phyloP scores from a whole-genome alignment of 768 basidiomycete species.

The Calocybe indica region DNA sequence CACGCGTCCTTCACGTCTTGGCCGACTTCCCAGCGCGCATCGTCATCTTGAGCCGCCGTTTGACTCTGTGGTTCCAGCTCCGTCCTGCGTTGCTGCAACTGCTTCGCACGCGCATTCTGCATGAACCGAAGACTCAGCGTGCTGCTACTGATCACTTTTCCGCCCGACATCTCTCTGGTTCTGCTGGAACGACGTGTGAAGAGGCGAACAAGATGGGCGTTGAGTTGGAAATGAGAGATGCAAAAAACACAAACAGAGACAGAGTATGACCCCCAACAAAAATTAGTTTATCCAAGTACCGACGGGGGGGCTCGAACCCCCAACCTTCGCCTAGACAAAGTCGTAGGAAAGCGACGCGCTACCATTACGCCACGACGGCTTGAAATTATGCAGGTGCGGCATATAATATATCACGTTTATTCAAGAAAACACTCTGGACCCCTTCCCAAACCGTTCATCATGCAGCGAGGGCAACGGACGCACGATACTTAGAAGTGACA shows the following conservation, averaged over 20 bases:
- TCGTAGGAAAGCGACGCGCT: too few relatives aligned
- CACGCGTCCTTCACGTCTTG: conserved; percentile 49
- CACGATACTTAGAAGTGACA: too few relatives aligned
- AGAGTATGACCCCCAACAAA: not conserved
- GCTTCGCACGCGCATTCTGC: conserved; percentile 61
- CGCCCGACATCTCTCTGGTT: conserved; percentile 2
- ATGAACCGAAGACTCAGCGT: conserved; percentile 67
- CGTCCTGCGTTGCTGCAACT: conserved; percentile 40
- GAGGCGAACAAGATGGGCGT: not conserved
- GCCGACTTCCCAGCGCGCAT: conserved; percentile 60
- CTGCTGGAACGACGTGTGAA: not conserved
- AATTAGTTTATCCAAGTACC: too few relatives aligned
- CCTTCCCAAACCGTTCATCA: too few relatives aligned
- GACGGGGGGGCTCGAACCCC: too few relatives aligned
- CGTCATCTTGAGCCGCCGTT: conserved; percentile 32
- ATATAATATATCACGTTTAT: too few relatives aligned
- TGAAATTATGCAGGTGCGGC: too few relatives aligned
- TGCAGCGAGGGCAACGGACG: too few relatives aligned
- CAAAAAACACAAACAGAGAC: not conserved
- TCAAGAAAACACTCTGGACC: too few relatives aligned
- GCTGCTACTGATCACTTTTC: conserved; percentile 54
- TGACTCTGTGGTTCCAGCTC: conserved; percentile 41
- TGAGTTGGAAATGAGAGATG: not conserved
- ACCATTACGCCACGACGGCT: too few relatives aligned
- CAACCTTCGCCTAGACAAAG: too few relatives aligned